Evolutionary conservation across 2,329 filamentous ascomycete species (phyloP).

Genomic region (Xylariomycetidae sp.): DNA sequence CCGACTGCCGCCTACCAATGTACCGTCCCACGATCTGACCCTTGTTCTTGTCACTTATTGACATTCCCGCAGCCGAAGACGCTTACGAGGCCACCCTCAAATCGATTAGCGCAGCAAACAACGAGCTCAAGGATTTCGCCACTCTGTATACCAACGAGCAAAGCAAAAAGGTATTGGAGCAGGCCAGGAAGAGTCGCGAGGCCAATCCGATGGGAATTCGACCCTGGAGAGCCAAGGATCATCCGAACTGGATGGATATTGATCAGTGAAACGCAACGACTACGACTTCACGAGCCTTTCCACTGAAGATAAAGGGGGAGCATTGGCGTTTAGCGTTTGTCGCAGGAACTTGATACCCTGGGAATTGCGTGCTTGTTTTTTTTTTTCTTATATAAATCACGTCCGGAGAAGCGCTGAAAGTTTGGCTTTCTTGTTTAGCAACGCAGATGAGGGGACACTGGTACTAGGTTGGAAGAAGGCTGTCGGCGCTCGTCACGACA

Average conservation of each 20-base stretch:
- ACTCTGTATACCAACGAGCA: slow-evolving; percentile 40
- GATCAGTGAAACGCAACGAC: slow-evolving; percentile 8
- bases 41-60: slow-evolving; percentile 6
- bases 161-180: slow-evolving; percentile 43
- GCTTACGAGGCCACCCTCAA: slow-evolving; percentile 42
- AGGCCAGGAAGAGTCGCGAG: slow-evolving; percentile 46
- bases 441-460: no score
- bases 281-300: slow-evolving; percentile 1
- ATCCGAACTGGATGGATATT: slow-evolving; percentile 50
- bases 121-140: slow-evolving; percentile 47
- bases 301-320: no score
- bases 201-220: slow-evolving; percentile 51
- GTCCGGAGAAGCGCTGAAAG: no score
- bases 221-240: slow-evolving; percentile 52
- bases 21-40: neutral
- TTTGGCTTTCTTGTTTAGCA: no score
- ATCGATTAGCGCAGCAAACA: slow-evolving; percentile 39
- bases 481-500: no score
- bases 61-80: slow-evolving; percentile 38
- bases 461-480: no score
- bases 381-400: no score
- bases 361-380: no score
- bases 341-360: no score
- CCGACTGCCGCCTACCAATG: slow-evolving; percentile 29
- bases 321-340: no score